These are phyloP conservation scores for Coniophora puteana DNA, from an alignment of 1,284 basidiomycete genomes.

Conservation along the genomic window DNA sequence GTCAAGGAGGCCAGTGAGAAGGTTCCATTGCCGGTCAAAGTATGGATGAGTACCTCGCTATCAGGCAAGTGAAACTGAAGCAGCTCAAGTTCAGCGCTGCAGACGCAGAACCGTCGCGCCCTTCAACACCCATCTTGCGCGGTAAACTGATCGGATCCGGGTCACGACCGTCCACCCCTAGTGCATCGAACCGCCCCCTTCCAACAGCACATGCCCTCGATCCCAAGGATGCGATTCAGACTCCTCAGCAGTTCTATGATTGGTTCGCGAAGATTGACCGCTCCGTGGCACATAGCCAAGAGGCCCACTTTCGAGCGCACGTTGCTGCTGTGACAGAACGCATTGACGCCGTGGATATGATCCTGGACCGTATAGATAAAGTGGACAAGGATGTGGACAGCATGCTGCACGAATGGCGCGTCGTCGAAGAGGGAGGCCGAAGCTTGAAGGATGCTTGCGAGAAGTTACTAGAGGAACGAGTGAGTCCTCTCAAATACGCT, in stretches of 20 bases:
- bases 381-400: slow-evolving; percentile 71
- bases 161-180: slow-evolving; percentile 33
- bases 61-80: slow-evolving; percentile 12
- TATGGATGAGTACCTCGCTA: slow-evolving; percentile 24
- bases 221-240: slow-evolving; percentile 72
- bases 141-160: slow-evolving; percentile 29
- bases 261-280: slow-evolving; percentile 88
- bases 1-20: slow-evolving; percentile 65
- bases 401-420: slow-evolving; percentile 80
- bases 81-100: slow-evolving; percentile 32
- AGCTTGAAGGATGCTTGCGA: slow-evolving; percentile 90
- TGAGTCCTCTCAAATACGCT: slow-evolving; percentile 27
- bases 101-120: slow-evolving; percentile 34
- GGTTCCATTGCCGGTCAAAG: slow-evolving; percentile 68
- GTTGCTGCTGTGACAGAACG: slow-evolving; percentile 72
- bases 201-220: slow-evolving; percentile 55
- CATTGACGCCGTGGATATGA: slow-evolving; percentile 68
- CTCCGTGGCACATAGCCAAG: slow-evolving; percentile 87
- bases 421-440: slow-evolving; percentile 85
- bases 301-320: slow-evolving; percentile 84
- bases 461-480: slow-evolving; percentile 81
- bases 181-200: slow-evolving; percentile 22
- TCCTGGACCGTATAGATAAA: slow-evolving; percentile 67
- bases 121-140: slow-evolving; percentile 37
- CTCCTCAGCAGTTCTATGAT: slow-evolving; percentile 92